Base-by-base conservation (phyloP, 371 early-diverging fungal species). In the Haplosporangium sp. region DNA sequence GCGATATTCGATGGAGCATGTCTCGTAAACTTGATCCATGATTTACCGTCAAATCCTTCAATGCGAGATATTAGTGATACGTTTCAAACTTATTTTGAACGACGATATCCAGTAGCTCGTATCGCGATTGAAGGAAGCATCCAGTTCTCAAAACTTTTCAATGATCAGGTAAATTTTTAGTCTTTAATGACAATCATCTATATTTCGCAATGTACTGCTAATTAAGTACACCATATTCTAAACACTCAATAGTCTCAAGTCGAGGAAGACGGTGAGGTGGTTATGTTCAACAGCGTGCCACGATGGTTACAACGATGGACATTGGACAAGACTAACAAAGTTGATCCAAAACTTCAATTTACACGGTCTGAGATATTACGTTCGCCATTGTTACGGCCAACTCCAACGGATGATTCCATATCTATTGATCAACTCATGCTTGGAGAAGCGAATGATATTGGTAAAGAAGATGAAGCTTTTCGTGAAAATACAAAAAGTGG, bases 291-390 rank as follows among this genome's bases (percentile, higher is more conserved):
- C 47, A 73, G 65, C 17, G 60, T 79, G 3, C 79, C 79, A 9
- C 58, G 74, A 34, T 79, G 79, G 79, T 58, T 79, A 17, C 79
- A 74, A 59, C 74, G 67, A 9, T 79, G 79, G 79, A 70, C 74
- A 1, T 37, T 74, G 55, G 79, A 79, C 59, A 65, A 65, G 27
- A 52, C 65, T 20, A 72, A 72, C 38, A 56, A 58, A 38, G 44
- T 48, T 6, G 77, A 77, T 27, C 63, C 77, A 8, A 61, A 68
- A 35, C 69, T 77, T 3, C 58, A 72, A 11, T 77, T 77, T 55
- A 50, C 67, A 11, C 39, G 63, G 11, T 11, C 69, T 4, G 58
- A 61, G 19, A 58, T 67, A 56, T 63, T 63, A 3, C 52, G 63
- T 0, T 50, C 76, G 4, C 62, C 67, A 0, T 67, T 70, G 11